Percentiles rank a stretch among this genome's conserved stretches.
phyloP scores from a whole-genome alignment of 2,329 filamentous ascomycete species.

The Phyllachora maydis region DNA sequence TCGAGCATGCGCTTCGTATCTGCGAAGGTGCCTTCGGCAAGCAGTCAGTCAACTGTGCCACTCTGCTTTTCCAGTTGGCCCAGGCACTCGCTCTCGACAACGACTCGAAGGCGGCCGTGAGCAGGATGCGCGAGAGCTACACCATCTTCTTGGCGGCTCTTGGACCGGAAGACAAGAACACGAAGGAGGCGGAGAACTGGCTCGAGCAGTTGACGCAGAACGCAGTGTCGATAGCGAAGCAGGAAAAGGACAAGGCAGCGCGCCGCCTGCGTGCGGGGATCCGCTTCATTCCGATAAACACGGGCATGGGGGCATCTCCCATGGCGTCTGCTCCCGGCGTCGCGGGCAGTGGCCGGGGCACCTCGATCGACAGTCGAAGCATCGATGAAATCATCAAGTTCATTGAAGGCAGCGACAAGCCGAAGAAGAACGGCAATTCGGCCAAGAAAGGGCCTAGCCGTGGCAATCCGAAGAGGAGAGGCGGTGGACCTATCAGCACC shows the following conservation, averaged over 20 bases:
- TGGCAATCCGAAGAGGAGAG: conserved; percentile 34
- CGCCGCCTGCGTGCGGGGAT: conserved; percentile 52
- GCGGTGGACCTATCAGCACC: conserved; percentile 8
- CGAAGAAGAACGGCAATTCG: conserved; percentile 13
- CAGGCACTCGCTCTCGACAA: conserved; percentile 91
- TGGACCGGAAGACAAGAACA: conserved; percentile 84
- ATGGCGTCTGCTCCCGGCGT: conserved; percentile 9
- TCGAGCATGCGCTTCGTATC: conserved; percentile 75
- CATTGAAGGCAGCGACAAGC: conserved; percentile 58
- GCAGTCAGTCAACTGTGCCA: conserved; percentile 81
- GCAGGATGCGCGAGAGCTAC: conserved; percentile 88
- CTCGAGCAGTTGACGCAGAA: conserved; percentile 90
- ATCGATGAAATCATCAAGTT: conserved; percentile 89
- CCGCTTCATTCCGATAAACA: conserved; percentile 41
- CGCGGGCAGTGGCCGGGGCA: conserved; percentile 13
- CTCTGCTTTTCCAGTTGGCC: conserved; percentile 88
- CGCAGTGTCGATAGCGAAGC: conserved; percentile 83
- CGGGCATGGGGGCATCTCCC: conserved; percentile 33
- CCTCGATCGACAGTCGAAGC: conserved; percentile 51
- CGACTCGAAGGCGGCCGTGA: conserved; percentile 79
- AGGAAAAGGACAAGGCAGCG: conserved; percentile 69
- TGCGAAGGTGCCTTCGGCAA: conserved; percentile 82
- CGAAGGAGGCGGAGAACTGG: conserved; percentile 94
- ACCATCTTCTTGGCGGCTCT: conserved; percentile 83
- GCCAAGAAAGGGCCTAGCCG: conserved; percentile 31